Conservation (phyloP, 495 filamentous ascomycete genomes). For the Amorphotheca resinae region DNA sequence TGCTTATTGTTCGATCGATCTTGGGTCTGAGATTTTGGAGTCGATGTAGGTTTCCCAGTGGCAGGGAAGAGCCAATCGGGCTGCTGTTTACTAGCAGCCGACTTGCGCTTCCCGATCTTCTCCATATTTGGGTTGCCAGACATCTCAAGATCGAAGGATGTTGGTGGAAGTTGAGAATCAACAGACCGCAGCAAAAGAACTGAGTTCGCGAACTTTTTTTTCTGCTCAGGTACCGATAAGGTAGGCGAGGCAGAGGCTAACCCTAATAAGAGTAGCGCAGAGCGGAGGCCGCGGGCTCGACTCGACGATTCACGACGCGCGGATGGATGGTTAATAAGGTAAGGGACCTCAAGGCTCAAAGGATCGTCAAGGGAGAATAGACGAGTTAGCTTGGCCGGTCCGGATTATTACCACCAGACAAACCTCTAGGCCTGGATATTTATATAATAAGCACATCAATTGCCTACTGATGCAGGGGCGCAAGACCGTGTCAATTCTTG, state of each 20-base stretch:
- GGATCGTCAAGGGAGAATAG: too few relatives aligned
- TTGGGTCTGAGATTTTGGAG: conserved; percentile 3
- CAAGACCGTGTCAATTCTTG: neutral
- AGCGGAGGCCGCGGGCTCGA: too few relatives aligned
- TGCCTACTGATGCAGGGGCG: too few relatives aligned
- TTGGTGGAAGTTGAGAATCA: neutral
- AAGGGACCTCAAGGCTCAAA: too few relatives aligned
- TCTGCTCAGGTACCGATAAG: too few relatives aligned
- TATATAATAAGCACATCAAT: too few relatives aligned
- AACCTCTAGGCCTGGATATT: too few relatives aligned
- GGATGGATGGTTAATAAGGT: too few relatives aligned
- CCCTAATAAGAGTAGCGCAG: neutral
- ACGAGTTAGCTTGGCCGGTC: too few relatives aligned
- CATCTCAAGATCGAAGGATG: conserved; percentile 6
- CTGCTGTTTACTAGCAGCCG: conserved; percentile 7
- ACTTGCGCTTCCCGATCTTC: conserved; percentile 19
- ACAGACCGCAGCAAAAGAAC: too few relatives aligned
- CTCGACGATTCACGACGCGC: too few relatives aligned
- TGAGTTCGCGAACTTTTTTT: neutral
- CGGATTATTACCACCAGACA: too few relatives aligned
- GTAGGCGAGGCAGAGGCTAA: neutral
- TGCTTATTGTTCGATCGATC: conserved; percentile 10
- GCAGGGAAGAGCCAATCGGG: conserved; percentile 20
- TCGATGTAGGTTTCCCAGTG: conserved; percentile 3
- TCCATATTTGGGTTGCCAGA: conserved; percentile 20